phyloP scores from a whole-genome alignment of 2,329 filamentous ascomycete species.

The Graphilbum ipis-grandicollis region DNA sequence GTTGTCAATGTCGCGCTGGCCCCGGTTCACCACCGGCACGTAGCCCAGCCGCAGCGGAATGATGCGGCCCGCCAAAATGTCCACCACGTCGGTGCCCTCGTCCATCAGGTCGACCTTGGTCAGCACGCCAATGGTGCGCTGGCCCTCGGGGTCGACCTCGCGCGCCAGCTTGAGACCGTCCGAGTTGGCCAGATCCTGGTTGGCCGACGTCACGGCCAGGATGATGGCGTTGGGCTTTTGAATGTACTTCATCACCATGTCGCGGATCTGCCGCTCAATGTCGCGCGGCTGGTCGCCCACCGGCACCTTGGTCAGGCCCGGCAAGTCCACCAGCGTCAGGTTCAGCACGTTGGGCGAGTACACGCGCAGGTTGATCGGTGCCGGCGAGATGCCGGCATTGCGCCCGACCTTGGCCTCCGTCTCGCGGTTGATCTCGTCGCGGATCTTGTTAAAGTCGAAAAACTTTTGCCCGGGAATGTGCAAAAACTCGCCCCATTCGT shows the following conservation, averaged over 20 bases:
- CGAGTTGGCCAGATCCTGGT: conserved; percentile 96
- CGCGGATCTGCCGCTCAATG: conserved; percentile 96
- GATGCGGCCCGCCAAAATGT: conserved; percentile 92
- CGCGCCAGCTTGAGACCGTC: conserved; percentile 92
- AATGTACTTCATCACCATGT: conserved; percentile 94
- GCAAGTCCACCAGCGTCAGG: conserved; percentile 87
- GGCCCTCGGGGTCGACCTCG: conserved; percentile 88
- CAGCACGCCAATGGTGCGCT: conserved; percentile 87
- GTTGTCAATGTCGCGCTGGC: conserved; percentile 96
- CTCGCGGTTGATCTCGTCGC: conserved; percentile 89
- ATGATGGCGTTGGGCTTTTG: conserved; percentile 98
- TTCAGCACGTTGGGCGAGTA: conserved; percentile 96
- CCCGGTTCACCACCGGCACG: conserved; percentile 89
- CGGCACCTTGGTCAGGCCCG: conserved; percentile 91
- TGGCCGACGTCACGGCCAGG: conserved; percentile 88
- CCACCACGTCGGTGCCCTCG: conserved; percentile 91
- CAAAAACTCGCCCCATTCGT: conserved; percentile 98
- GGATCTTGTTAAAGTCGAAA: conserved; percentile 87
- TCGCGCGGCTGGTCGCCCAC: conserved; percentile 95
- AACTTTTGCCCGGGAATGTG: conserved; percentile 89
- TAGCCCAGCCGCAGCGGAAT: conserved; percentile 91
- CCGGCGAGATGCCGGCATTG: conserved; percentile 96
- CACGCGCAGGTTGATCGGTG: conserved; percentile 96
- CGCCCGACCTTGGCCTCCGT: conserved; percentile 48
- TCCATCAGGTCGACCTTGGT: conserved; percentile 98